Evolutionary conservation across 208 protist species (phyloP).

Genomic region (Herpetomonas samuelpessoai): DNA sequence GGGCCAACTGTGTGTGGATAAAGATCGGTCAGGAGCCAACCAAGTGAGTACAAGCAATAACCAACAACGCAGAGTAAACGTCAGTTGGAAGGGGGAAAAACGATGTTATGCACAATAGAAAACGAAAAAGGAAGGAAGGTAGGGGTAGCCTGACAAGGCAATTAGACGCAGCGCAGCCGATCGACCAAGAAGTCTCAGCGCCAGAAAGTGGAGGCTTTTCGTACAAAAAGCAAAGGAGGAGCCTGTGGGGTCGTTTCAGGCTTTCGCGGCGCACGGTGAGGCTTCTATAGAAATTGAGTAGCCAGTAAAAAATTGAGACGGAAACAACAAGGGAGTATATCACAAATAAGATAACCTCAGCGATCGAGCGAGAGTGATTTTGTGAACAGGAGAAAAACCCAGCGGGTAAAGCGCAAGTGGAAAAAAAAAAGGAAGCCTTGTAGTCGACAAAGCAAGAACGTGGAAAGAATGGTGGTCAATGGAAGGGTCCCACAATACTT

Average conservation of each 20-base stretch:
- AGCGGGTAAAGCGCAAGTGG: background rate
- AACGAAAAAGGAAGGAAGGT: background rate
- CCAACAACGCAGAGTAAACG: background rate
- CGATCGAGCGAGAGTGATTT: background rate
- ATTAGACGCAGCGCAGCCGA: no score
- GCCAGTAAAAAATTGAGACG: no score
- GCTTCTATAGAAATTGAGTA: no score
- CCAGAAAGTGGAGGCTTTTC: no score
- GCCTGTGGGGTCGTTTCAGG: background rate
- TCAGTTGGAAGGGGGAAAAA: background rate
- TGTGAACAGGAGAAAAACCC: background rate
- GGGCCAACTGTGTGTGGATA: no score
- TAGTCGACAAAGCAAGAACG: background rate
- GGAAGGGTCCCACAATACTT: background rate
- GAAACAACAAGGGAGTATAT: background rate
- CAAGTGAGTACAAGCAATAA: no score
- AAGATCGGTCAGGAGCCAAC: no score
- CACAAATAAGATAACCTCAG: no score
- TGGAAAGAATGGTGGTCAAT: background rate
- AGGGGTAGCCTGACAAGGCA: no score
- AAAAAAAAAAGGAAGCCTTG: constrained; percentile 14
- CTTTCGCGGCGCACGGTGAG: no score
- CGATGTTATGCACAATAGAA: background rate
- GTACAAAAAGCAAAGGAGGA: no score
- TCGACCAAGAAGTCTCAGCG: no score